Base-by-base conservation (phyloP, 495 filamentous ascomycete genomes). In the Echria macrotheca region DNA sequence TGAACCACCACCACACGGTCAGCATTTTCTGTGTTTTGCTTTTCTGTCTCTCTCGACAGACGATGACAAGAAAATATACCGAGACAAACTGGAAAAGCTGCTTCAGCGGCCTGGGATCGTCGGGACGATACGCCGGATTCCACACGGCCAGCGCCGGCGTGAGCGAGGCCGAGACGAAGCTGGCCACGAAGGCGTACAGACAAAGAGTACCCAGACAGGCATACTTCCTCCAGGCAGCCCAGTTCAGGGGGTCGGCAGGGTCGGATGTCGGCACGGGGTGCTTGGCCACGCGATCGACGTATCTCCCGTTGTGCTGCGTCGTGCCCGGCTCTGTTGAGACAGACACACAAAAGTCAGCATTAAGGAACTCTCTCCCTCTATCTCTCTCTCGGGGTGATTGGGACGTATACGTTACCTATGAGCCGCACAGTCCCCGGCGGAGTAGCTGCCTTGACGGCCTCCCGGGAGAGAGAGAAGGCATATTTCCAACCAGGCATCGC, bases 241-340 rank as follows among this genome's bases (percentile, higher is more conserved):
- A 65, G 51, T 63, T 67, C 42, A 67, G 44, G 7, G 64, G 64
- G 42, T 67, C 64, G 9, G 56, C 53, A 0, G 61, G 61, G 33
- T 63, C 57, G 0, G 43, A n/a, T 1, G 57, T 59, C 0, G 64
- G 64, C 2, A 56, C 12, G 1, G 64, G 64, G 23, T 44, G 57
- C 0, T 47, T 43, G n/a, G 43, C 38, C 41, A 65, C 35, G 5
- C 35, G 22, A 24, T 64, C 50, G 36, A 52, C 41, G 12, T 55
- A 46, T 45, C 25, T 43, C 9, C 53, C 58, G 5, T 53, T 42
- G 10, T 42, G 47, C 8, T 47, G 44, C 0, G 25, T 49, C 7
- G 19, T 40, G 35, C 31, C 44, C 40, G 54, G 54, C 28, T 63
- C 52, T 47, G 38, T 33, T 3, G n/a, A n/a, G 23, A n/a, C n/a